Conservation (phyloP, 345 rosid genomes). For the Moricandia moricandioides region DNA sequence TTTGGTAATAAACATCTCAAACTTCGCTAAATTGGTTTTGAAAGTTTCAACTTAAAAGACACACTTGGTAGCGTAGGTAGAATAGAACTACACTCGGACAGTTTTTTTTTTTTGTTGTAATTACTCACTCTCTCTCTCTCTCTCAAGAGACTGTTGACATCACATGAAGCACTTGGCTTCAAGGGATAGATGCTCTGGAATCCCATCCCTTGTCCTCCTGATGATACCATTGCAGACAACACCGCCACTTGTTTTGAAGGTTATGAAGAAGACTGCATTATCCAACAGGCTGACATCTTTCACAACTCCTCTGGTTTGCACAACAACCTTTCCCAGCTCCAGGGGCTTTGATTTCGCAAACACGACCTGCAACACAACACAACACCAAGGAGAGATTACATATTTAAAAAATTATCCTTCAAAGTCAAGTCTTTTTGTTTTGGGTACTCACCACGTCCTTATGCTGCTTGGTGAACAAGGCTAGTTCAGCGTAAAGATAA, state of each 20-base stretch:
- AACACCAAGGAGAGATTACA: not conserved
- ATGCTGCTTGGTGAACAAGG: not conserved
- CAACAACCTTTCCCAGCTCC: not conserved
- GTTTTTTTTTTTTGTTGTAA: too few species aligned
- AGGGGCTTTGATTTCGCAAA: not conserved
- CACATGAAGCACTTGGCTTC: not conserved
- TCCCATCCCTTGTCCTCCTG: conserved; percentile 1
- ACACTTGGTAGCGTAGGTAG: too few species aligned
- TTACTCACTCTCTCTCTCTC: too few species aligned
- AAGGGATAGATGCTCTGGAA: not conserved
- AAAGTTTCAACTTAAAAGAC: too few species aligned
- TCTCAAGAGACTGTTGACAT: not conserved
- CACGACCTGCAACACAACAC: not conserved
- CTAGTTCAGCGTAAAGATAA: not conserved
- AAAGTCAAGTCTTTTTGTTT: not conserved
- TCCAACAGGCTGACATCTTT: not conserved
- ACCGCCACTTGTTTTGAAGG: not conserved
- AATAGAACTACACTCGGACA: too few species aligned
- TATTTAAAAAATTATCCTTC: too few species aligned
- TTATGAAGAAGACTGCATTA: not conserved
- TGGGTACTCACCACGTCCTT: not conserved
- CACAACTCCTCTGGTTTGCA: not conserved
- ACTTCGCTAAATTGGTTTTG: too few species aligned
- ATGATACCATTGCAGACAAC: not conserved
- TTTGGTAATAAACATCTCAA: too few species aligned